Conservation (phyloP, 805 yeast genomes). For the Yamadazyma ubonensis region DNA sequence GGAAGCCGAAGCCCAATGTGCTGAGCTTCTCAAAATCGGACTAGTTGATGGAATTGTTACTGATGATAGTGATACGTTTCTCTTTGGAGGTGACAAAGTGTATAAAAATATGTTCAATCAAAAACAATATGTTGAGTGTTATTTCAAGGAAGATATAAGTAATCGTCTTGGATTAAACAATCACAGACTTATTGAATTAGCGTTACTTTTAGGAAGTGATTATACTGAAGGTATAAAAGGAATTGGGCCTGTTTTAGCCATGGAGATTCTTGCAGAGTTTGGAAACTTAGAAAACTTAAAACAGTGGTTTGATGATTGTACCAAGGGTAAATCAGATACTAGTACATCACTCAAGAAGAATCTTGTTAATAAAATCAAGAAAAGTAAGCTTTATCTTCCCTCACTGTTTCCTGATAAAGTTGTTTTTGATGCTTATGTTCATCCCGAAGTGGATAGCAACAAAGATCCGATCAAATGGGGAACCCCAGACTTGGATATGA, state of each 20-base stretch:
- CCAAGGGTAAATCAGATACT: conserved; percentile 40
- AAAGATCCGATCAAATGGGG: conserved; percentile 86
- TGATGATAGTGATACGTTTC: conserved; percentile 94
- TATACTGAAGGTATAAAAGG: conserved; percentile 93
- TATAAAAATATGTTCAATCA: conserved; percentile 95
- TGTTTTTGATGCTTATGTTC: conserved; percentile 69
- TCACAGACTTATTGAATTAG: conserved; percentile 70
- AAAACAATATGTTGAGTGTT: conserved; percentile 87
- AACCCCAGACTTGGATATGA: conserved; percentile 74
- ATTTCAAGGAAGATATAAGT: conserved; percentile 57
- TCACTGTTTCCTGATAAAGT: conserved; percentile 66
- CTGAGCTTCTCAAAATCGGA: conserved; percentile 62
- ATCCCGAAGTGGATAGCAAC: conserved; percentile 85
- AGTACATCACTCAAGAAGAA: conserved; percentile 51
- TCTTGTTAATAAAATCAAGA: conserved; percentile 54
- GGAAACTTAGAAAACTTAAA: conserved; percentile 43
- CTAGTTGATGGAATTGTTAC: conserved; percentile 94
- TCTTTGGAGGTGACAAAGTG: conserved; percentile 83
- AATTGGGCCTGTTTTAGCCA: conserved; percentile 89
- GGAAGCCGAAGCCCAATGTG: conserved; percentile 99
- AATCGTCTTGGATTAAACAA: conserved; percentile 65
- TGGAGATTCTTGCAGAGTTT: conserved; percentile 89
- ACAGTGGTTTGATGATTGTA: conserved; percentile 56
- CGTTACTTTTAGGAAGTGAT: conserved; percentile 87
- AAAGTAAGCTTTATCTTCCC: conserved; percentile 54